phyloP scores from a whole-genome alignment of 2,329 filamentous ascomycete species.

The Ophiosphaerella herpotricha region DNA sequence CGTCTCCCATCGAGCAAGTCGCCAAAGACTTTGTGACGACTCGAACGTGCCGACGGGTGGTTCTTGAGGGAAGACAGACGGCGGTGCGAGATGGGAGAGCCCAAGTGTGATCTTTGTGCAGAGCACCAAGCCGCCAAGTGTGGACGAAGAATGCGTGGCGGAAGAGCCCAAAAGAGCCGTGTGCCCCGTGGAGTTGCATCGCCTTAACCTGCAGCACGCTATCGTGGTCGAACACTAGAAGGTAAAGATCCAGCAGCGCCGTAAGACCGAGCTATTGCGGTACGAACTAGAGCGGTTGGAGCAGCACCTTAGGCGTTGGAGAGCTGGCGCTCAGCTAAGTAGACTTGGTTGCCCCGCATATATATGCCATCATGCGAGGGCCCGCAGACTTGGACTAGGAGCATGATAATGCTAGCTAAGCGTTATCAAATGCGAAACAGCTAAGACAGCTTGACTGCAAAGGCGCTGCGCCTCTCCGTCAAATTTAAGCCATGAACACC shows the following conservation, averaged over 20 bases:
- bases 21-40: no score
- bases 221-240: neutral
- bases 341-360: no score
- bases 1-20: no score
- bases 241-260: neutral
- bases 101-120: slow-evolving; percentile 5
- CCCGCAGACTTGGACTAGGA: no score
- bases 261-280: neutral
- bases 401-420: no score
- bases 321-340: no score
- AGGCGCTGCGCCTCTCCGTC: no score
- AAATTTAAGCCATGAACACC: no score
- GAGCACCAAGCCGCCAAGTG: neutral
- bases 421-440: no score
- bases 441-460: no score
- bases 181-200: neutral
- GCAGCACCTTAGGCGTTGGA: slow-evolving; percentile 4
- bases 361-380: no score
- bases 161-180: neutral
- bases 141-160: neutral
- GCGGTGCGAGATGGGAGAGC: slow-evolving; percentile 1
- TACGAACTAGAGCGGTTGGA: slow-evolving; percentile 4
- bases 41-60: neutral
- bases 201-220: neutral
- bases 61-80: neutral